Evolutionary conservation across 1,284 basidiomycete genomes (phyloP), one percentile per base, ranked within the genome.

Genomic region (Anthracocystis walkeri): DNA sequence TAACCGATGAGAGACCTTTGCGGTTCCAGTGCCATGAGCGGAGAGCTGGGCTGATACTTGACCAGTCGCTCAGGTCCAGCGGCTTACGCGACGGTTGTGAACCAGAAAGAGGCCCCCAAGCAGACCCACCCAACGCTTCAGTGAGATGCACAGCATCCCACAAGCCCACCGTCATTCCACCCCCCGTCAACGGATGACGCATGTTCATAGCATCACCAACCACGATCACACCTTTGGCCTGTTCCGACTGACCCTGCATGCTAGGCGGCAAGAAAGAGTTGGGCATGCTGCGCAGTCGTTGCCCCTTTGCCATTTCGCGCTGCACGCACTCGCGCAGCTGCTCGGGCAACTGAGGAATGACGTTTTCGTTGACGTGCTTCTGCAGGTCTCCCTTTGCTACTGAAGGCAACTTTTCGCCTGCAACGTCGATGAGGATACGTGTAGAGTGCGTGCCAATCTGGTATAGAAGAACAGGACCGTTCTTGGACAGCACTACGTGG

Each of bases 121-220:
- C 33, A 2, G 69, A 63, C 0, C 76, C 78, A n/a, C 82, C 80
- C 6, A 85, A 71, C 23, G 75, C 75, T 42, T 78, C 70, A 2
- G 82, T 81, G 31, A 85, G 77, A 49, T 80, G 79, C 3, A 84
- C 79, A 3, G 68, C 75, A 51, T 85, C 83, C 82, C 82, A 85
- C n/a, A 85, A 64, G 11, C 80, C 83, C 16, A 85, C 83, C 1
- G 82, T 78, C 83, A 85, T 85, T 21, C 83, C 83, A 77, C 87
- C 96, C 11, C 97, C 97, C 0, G 96, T 99, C 12, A 99, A 88
- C 0, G 97, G 96, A 86, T 99, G 97, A 1, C 97, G 92, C 95
- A 99, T 99, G 85, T 99, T 99, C 92, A 95, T 96, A 1, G 96
- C 91, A 85, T 99, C 97, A 5, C 97, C 97, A 44, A 97, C 88